Evolutionary conservation across 768 basidiomycete species (phyloP).

Genomic region (Boletus sp.): DNA sequence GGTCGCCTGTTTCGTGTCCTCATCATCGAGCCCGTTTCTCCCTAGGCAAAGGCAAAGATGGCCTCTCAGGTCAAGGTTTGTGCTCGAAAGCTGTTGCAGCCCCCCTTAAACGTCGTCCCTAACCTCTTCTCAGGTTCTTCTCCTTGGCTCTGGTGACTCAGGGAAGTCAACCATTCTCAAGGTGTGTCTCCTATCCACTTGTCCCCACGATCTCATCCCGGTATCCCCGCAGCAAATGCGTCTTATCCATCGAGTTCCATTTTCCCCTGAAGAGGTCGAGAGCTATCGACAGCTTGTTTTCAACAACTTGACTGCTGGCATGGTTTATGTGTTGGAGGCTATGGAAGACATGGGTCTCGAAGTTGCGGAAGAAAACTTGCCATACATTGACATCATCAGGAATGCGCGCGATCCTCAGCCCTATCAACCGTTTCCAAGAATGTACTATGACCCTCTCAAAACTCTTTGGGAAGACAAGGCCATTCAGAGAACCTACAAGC

Average conservation of each 20-base stretch:
- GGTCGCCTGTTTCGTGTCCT: background rate
- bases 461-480: constrained; percentile 74
- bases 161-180: constrained; percentile 93
- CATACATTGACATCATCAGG: constrained; percentile 60
- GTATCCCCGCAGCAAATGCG: constrained; percentile 79
- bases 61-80: constrained; percentile 71
- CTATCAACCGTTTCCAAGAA: constrained; percentile 72
- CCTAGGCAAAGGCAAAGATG: constrained; percentile 71
- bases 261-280: constrained; percentile 79
- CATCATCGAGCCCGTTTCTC: background rate
- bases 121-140: constrained; percentile 55
- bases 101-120: background rate
- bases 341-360: constrained; percentile 87
- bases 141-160: constrained; percentile 90
- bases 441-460: constrained; percentile 64
- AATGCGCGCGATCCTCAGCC: constrained; percentile 70
- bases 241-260: constrained; percentile 85
- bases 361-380: constrained; percentile 57
- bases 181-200: constrained; percentile 35
- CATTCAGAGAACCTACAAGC: constrained; percentile 69
- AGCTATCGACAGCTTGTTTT: constrained; percentile 89
- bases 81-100: constrained; percentile 1
- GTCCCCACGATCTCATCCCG: background rate
- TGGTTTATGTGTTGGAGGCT: constrained; percentile 78
- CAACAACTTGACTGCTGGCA: constrained; percentile 84